phyloP scores from a whole-genome alignment of 768 basidiomycete species.

The Boletus speciosus region DNA sequence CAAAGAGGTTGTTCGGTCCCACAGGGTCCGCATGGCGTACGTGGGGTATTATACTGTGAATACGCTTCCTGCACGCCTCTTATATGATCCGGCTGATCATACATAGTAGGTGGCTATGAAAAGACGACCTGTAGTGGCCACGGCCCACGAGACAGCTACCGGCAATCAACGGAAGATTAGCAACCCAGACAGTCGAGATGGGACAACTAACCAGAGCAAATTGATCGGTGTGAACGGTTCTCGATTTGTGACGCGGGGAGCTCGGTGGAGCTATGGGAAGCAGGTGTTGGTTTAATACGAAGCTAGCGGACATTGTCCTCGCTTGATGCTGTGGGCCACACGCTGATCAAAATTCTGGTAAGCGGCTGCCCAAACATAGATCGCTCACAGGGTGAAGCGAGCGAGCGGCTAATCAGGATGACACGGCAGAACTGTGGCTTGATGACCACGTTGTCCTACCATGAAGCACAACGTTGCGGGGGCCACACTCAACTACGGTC shows the following conservation, averaged over 20 bases:
- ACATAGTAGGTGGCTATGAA: neutral
- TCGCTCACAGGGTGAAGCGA: neutral
- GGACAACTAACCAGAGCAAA: slow-evolving; percentile 6
- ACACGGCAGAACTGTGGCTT: neutral
- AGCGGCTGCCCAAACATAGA: slow-evolving; percentile 9
- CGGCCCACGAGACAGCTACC: neutral
- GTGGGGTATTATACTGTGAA: slow-evolving; percentile 3
- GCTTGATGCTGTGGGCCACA: neutral
- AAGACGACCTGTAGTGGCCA: neutral
- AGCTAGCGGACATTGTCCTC: neutral
- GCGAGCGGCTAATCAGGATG: neutral
- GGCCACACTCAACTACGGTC: neutral
- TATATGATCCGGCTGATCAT: neutral
- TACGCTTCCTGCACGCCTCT: neutral
- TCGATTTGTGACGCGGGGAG: slow-evolving; percentile 1
- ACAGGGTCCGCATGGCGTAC: slow-evolving; percentile 12
- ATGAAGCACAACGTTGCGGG: neutral
- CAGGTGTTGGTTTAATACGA: neutral
- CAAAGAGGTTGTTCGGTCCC: neutral
- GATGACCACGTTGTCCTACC: neutral
- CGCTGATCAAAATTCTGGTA: neutral
- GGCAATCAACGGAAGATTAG: neutral
- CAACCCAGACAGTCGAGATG: neutral
- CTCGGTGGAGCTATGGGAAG: neutral
- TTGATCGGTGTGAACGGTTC: neutral